phyloP scores from a whole-genome alignment of 2,329 filamentous ascomycete species.

The Diplodia corticola region DNA sequence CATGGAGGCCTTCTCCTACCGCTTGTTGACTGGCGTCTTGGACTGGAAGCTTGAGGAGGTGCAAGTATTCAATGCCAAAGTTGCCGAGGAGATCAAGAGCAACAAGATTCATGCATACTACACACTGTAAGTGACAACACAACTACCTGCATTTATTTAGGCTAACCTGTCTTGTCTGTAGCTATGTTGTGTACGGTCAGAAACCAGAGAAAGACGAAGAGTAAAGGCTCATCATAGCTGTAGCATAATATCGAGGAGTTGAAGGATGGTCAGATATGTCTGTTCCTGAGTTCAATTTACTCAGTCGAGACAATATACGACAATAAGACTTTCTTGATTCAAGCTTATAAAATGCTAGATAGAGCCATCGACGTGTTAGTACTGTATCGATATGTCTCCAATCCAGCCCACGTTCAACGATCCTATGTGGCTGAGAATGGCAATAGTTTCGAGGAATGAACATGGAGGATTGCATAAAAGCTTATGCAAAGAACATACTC shows the following conservation, averaged over 20 bases:
- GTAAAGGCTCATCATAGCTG: not conserved
- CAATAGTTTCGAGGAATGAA: too few species aligned
- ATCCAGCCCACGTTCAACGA: too few species aligned
- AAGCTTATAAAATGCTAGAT: too few species aligned
- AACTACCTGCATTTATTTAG: not conserved
- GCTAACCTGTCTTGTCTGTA: not conserved
- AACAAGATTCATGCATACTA: constrained; percentile 36
- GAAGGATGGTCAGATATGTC: not conserved
- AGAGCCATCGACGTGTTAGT: too few species aligned
- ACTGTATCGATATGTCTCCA: too few species aligned
- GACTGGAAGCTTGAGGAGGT: constrained; percentile 48
- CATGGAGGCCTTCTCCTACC: constrained; percentile 46
- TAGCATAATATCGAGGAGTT: not conserved
- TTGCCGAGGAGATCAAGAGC: constrained; percentile 33
- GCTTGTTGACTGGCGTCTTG: constrained; percentile 43
- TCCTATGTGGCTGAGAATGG: too few species aligned
- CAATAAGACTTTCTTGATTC: too few species aligned
- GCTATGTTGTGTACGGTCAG: not conserved
- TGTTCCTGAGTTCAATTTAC: too few species aligned
- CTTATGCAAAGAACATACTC: too few species aligned
- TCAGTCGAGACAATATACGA: too few species aligned
- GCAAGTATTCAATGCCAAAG: constrained; percentile 41
- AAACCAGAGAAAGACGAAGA: not conserved
- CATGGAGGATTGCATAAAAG: too few species aligned
- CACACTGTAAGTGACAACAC: constrained; percentile 29